Base-by-base conservation (phyloP, 768 basidiomycete species). In the Boletus vermiculosoides region DNA sequence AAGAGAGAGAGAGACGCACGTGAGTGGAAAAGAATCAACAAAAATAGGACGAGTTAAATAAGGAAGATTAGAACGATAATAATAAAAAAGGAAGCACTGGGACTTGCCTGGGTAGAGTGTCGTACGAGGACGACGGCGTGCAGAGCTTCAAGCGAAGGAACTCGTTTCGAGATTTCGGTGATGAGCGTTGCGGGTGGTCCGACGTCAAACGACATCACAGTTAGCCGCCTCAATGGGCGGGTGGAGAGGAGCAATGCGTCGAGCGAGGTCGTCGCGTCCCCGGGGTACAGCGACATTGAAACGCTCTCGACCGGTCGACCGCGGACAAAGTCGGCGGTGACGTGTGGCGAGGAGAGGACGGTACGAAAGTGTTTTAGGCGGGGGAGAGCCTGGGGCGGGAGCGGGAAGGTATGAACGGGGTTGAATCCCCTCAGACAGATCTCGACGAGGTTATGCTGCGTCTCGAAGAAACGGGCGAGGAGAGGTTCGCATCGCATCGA, bases 81-180 rank as follows among this genome's bases (percentile, higher is more conserved):
- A 2, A 31, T 0, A 12, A 31, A 30, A 34, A 44, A 44, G 9
- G n/a, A n/a, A 8, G 25, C 11, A 28, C 8, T 3, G 10, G 20
- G 39, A 73, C 83, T 63, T 61, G 78, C 83, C 45, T 76, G 71
- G 3, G 74, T 76, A 52, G 80, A 80, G 15, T 78, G 75, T 3
- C 79, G 75, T 59, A 80, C 73, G 22, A 86, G 71, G 45, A 84
- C 75, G 11, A 87, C 83, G 31, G 87, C 71, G 62, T 87, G 84
- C 31, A 87, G 67, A 1, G 84, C 83, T 64, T 87, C 83, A 47
- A 88, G 70, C 34, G 73, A 51, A 0, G 79, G 77, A 5, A 86
- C 72, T 5, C 81, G 75, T 44, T 62, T 56, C 11, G 81, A 76
- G 4, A 87, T 73, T 48, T 81, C 78, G 2, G 72, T 59, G 23